phyloP scores from a whole-genome alignment of 2,329 filamentous ascomycete genomes.

The Niveomyces coronatus region DNA sequence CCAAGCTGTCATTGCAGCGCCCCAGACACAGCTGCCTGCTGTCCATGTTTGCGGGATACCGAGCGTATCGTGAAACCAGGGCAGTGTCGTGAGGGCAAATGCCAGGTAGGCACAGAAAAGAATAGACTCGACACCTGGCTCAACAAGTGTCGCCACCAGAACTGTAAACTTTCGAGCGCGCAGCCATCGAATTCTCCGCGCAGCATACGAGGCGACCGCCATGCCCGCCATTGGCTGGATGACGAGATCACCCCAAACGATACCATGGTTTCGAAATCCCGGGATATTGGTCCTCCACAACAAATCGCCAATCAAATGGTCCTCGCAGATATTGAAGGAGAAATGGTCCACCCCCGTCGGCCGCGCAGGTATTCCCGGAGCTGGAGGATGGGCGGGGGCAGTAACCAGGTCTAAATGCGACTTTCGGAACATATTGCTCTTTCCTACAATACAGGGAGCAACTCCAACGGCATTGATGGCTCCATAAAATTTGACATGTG shows the following conservation, averaged over 20 bases:
- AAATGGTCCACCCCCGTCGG: constrained; percentile 79
- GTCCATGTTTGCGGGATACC: constrained; percentile 56
- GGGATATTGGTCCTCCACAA: constrained; percentile 65
- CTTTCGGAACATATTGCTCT: constrained; percentile 97
- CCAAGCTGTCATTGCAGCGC: constrained; percentile 57
- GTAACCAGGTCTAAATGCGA: constrained; percentile 75
- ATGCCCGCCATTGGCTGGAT: constrained; percentile 84
- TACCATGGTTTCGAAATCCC: constrained; percentile 65
- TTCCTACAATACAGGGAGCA: constrained; percentile 89
- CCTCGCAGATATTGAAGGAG: constrained; percentile 93
- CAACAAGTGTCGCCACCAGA: constrained; percentile 75
- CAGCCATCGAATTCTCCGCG: constrained; percentile 78
- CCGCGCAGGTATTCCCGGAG: constrained; percentile 29
- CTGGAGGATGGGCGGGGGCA: constrained; percentile 34
- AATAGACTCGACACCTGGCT: constrained; percentile 84
- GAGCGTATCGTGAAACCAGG: constrained; percentile 45
- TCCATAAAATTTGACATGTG: constrained; percentile 94
- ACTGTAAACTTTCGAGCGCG: constrained; percentile 94
- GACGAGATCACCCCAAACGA: constrained; percentile 77
- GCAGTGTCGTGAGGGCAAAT: constrained; percentile 66
- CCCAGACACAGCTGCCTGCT: constrained; percentile 56
- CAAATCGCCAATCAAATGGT: constrained; percentile 87
- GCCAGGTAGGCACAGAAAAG: constrained; percentile 73
- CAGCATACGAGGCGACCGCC: constrained; percentile 65
- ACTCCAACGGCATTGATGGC: constrained; percentile 90